Percentiles rank a stretch among this genome's conserved stretches.
These are phyloP conservation scores for Clathrus columnatus DNA, from an alignment of 768 basidiomycete genomes.

Conservation along the genomic window DNA sequence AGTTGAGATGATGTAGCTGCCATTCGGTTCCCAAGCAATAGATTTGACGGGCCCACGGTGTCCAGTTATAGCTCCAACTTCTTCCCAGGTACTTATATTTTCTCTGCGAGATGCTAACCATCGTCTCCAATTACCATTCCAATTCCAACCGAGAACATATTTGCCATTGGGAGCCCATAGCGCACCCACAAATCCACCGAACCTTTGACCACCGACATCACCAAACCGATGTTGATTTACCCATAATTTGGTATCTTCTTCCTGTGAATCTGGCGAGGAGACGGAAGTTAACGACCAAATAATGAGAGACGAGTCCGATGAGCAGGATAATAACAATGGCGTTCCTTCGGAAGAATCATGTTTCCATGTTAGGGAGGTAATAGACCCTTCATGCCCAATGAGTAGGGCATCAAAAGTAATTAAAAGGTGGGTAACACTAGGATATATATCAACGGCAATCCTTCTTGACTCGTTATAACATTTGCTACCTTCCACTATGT, in stretches of 20 bases:
- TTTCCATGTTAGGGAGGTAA: conserved; percentile 82
- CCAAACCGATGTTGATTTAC: conserved; percentile 87
- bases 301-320: conserved; percentile 92
- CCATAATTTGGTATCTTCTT: conserved; percentile 63
- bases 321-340: conserved; percentile 76
- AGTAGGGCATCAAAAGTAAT: conserved; percentile 91
- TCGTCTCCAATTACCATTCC: conserved; percentile 90
- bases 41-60: conserved; percentile 75
- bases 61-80: conserved; percentile 74
- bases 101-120: conserved; percentile 39
- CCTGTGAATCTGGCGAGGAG: conserved; percentile 24
- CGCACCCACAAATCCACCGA: conserved; percentile 89
- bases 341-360: conserved; percentile 13
- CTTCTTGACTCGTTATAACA: neutral
- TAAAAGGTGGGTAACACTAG: conserved; percentile 48
- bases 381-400: conserved; percentile 89
- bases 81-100: conserved; percentile 52
- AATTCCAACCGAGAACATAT: conserved; percentile 79
- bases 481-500: conserved; percentile 30
- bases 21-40: conserved; percentile 78
- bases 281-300: conserved; percentile 79
- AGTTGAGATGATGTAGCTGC: conserved; percentile 78
- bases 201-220: conserved; percentile 83
- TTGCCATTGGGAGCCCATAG: conserved; percentile 60
- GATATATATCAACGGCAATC: neutral